phyloP scores from a whole-genome alignment of 2,329 filamentous ascomycete species.

The Juglanconis sp. region DNA sequence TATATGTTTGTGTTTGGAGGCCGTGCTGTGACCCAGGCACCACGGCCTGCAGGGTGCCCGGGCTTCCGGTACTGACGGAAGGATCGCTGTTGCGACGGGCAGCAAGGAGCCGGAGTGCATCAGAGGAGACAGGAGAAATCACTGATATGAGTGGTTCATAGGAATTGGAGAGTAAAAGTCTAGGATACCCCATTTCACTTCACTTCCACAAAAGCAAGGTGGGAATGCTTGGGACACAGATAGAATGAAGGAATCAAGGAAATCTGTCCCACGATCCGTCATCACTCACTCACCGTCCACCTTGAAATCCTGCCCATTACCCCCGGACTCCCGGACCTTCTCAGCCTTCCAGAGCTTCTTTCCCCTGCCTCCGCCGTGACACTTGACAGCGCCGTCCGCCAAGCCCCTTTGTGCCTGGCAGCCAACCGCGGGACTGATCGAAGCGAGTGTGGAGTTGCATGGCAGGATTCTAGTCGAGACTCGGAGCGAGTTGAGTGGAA shows the following conservation, averaged over 20 bases:
- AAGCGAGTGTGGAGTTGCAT: constrained; percentile 8
- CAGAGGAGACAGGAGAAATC: neutral
- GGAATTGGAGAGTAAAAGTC: too few relatives aligned
- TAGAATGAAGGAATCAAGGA: too few relatives aligned
- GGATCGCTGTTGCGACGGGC: neutral
- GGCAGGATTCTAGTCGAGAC: constrained; percentile 12
- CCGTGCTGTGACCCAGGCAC: constrained; percentile 4
- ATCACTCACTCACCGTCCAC: too few relatives aligned
- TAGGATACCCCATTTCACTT: too few relatives aligned
- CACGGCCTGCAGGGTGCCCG: neutral
- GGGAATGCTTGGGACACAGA: too few relatives aligned
- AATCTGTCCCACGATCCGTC: too few relatives aligned
- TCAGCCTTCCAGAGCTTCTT: constrained; percentile 1
- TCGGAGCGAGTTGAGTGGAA: neutral
- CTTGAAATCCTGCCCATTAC: too few relatives aligned
- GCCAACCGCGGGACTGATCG: constrained; percentile 16
- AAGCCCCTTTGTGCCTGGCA: constrained; percentile 1
- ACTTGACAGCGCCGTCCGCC: neutral
- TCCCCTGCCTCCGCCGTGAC: constrained; percentile 1
- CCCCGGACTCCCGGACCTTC: neutral
- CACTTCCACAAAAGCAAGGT: too few relatives aligned
- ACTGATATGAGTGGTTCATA: too few relatives aligned
- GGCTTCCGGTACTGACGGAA: neutral
- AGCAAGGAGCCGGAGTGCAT: neutral
- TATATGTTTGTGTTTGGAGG: neutral